phyloP scores from a whole-genome alignment of 2,329 filamentous ascomycete species.

The Cordyceps javanica region DNA sequence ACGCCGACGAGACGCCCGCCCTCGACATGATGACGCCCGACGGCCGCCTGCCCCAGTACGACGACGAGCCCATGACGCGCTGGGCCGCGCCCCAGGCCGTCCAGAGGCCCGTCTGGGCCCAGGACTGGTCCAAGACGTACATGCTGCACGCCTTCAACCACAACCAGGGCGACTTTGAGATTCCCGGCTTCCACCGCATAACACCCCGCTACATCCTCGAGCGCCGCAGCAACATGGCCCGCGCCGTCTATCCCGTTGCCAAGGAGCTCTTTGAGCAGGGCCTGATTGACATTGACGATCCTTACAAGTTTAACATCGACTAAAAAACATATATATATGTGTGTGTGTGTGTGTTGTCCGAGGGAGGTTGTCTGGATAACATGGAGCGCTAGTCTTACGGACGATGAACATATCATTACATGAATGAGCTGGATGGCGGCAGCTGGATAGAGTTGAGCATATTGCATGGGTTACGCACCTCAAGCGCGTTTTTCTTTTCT shows the following conservation, averaged over 20 bases:
- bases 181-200: slow-evolving; percentile 9
- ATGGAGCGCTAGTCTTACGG: not conserved
- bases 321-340: too few relatives aligned
- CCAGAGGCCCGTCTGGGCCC: slow-evolving; percentile 13
- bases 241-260: slow-evolving; percentile 16
- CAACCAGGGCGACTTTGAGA: not conserved
- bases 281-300: slow-evolving; percentile 14
- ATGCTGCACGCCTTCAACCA: slow-evolving; percentile 16
- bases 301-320: not conserved
- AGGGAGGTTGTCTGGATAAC: too few relatives aligned
- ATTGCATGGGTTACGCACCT: not conserved
- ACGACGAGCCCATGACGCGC: not conserved
- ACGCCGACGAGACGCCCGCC: slow-evolving; percentile 8
- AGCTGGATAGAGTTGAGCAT: not conserved
- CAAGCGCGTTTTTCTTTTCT: not conserved
- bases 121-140: slow-evolving; percentile 13
- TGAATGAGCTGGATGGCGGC: not conserved
- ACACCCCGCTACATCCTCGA: slow-evolving; percentile 17
- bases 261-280: slow-evolving; percentile 16
- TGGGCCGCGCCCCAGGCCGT: not conserved
- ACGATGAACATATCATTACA: not conserved
- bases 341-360: too few relatives aligned
- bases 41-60: not conserved
- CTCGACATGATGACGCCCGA: not conserved
- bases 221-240: slow-evolving; percentile 17